A percentile compares a stretch with the other conserved stretches of the same genome.
phyloP scores from a whole-genome alignment of 331 rosid species.

The Prunus yedoensis region DNA sequence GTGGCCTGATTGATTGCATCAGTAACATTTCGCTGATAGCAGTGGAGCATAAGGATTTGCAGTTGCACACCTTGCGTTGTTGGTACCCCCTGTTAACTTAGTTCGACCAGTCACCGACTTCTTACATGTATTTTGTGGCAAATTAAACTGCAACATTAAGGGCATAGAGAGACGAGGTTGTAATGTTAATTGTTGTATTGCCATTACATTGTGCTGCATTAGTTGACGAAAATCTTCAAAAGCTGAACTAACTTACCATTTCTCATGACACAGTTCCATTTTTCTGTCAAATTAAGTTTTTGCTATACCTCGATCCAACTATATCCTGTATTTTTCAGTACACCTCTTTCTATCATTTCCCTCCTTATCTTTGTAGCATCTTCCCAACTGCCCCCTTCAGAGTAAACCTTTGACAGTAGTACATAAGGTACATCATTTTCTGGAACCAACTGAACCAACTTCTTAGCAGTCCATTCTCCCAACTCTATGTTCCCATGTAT shows the following conservation, averaged over 20 bases:
- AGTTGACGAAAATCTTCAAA: too few relatives aligned
- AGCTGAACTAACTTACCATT: too few relatives aligned
- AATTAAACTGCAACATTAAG: not conserved
- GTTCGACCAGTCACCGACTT: not conserved
- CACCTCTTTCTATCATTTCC: slow-evolving; percentile 34
- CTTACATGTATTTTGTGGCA: not conserved
- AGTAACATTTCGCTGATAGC: not conserved
- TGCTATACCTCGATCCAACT: slow-evolving; percentile 49
- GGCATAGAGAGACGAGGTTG: not conserved
- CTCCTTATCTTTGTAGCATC: slow-evolving; percentile 43
- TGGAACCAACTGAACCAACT: slow-evolving; percentile 41
- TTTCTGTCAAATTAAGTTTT: not conserved
- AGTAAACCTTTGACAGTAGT: slow-evolving; percentile 42
- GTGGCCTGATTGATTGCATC: not conserved
- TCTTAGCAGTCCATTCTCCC: slow-evolving; percentile 50
- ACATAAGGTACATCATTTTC: slow-evolving; percentile 38
- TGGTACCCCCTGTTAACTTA: not conserved
- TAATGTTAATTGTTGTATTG: too few relatives aligned
- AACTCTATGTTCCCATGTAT: slow-evolving; percentile 43
- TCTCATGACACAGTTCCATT: not conserved
- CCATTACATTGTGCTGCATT: too few relatives aligned
- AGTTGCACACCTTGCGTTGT: not conserved
- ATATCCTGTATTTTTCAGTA: slow-evolving; percentile 39
- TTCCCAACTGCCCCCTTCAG: slow-evolving; percentile 53
- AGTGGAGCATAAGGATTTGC: not conserved